Percentiles rank a stretch among this genome's conserved stretches.
Conservation (phyloP, 257 asterid species). For the Nicotiana noctiflora region DNA sequence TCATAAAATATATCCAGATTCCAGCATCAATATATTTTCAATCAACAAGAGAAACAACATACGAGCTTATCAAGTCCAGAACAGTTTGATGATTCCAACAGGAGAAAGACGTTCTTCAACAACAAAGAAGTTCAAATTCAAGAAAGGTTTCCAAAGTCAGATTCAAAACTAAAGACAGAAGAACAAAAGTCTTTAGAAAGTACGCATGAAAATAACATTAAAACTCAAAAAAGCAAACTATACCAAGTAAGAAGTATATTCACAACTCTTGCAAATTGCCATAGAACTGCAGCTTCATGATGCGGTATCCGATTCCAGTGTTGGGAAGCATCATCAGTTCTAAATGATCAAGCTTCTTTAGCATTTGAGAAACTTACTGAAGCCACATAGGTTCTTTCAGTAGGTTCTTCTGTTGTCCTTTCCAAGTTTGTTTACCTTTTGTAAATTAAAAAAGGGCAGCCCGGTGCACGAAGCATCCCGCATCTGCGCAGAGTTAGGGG, state of each 20-base stretch:
- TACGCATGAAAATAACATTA: not conserved
- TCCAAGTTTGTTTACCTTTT: conserved; percentile 2
- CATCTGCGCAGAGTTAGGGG: no score
- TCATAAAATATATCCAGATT: not conserved
- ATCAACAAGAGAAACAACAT: not conserved
- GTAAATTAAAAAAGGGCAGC: not conserved
- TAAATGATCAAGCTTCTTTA: not conserved
- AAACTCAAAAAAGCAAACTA: not conserved
- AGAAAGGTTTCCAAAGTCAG: not conserved
- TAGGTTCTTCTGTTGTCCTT: not conserved
- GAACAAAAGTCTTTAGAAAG: not conserved
- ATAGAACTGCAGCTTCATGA: conserved; percentile 3
- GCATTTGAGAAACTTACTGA: not conserved
- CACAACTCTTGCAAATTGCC: not conserved
- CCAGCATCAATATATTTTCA: not conserved
- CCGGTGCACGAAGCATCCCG: no score
- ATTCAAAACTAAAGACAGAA: not conserved
- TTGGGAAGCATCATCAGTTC: not conserved
- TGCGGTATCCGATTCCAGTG: not conserved
- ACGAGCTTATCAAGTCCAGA: not conserved
- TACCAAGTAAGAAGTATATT: not conserved
- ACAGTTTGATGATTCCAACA: not conserved
- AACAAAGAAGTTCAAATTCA: not conserved
- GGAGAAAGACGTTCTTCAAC: not conserved
- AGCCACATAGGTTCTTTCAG: not conserved